Conservation (phyloP, 352 stramenopile genomes). For the Thalassiosira pacifica region DNA sequence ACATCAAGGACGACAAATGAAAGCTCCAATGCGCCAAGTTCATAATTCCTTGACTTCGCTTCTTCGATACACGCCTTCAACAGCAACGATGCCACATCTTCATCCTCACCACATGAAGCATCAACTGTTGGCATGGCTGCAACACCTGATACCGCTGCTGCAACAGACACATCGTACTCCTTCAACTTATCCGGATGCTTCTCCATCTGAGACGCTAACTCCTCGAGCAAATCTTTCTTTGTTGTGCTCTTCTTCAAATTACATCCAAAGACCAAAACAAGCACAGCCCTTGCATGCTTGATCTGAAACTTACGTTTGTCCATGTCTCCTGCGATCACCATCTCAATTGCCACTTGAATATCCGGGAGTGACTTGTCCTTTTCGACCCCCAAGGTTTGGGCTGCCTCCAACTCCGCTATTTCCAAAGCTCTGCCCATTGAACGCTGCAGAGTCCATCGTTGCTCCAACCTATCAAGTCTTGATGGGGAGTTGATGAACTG, state of each 20-base stretch:
- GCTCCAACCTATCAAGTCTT: constrained; percentile 1
- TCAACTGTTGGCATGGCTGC: constrained; percentile 3
- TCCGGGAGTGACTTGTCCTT: neutral
- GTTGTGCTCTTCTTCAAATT: neutral
- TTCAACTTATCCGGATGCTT: neutral
- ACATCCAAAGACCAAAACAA: neutral
- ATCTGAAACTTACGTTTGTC: neutral
- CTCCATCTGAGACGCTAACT: neutral
- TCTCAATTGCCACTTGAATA: neutral
- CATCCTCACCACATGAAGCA: neutral
- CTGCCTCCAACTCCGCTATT: no score
- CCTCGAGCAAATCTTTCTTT: neutral
- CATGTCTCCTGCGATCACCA: neutral
- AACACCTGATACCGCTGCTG: neutral
- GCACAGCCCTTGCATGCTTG: neutral
- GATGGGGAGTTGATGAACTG: neutral
- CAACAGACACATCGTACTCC: neutral
- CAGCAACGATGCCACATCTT: neutral
- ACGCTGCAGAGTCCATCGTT: neutral
- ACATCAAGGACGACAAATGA: neutral
- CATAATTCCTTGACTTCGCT: neutral
- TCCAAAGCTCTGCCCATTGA: neutral
- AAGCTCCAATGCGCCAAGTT: neutral
- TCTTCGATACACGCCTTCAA: neutral
- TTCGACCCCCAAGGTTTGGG: neutral